Conservation (phyloP, 495 filamentous ascomycete genomes). For the Astrothelium subdiscretum region DNA sequence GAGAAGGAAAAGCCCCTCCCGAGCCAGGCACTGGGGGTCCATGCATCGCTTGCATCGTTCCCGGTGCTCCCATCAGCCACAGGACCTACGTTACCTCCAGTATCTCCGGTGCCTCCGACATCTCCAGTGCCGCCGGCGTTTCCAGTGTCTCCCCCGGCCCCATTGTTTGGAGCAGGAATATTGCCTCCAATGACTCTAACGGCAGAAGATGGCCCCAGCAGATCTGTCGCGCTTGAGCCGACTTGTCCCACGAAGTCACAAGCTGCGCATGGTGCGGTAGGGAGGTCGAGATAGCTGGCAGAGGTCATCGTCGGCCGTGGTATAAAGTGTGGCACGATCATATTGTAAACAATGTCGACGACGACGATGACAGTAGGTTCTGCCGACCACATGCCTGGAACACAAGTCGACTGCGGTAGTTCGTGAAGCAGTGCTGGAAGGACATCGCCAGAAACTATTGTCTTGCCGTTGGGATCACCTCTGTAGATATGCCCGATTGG, state of each 20-base stretch:
- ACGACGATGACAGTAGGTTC: conserved; percentile 16
- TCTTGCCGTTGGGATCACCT: neutral
- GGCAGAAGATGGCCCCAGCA: too few relatives aligned
- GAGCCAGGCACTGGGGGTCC: neutral
- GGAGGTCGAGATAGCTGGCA: neutral
- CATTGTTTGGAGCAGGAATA: too few relatives aligned
- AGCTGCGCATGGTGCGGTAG: neutral
- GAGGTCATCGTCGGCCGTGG: neutral
- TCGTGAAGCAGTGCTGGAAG: conserved; percentile 5
- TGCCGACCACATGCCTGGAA: conserved; percentile 11
- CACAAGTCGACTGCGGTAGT: conserved; percentile 2
- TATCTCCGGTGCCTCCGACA: too few relatives aligned
- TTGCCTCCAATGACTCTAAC: too few relatives aligned
- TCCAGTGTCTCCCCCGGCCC: too few relatives aligned
- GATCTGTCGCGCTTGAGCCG: neutral
- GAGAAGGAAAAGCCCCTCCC: neutral
- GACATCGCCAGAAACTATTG: conserved; percentile 13
- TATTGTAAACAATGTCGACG: conserved; percentile 4
- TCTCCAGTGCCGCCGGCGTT: too few relatives aligned
- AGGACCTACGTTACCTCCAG: too few relatives aligned
- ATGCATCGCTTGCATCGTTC: too few relatives aligned
- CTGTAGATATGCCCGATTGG: conserved; percentile 10
- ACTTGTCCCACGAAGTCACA: neutral
- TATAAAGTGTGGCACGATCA: neutral
- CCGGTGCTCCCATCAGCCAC: too few relatives aligned